Base-by-base conservation (phyloP, 495 filamentous ascomycete genomes). In the Trichoderma parareesei region DNA sequence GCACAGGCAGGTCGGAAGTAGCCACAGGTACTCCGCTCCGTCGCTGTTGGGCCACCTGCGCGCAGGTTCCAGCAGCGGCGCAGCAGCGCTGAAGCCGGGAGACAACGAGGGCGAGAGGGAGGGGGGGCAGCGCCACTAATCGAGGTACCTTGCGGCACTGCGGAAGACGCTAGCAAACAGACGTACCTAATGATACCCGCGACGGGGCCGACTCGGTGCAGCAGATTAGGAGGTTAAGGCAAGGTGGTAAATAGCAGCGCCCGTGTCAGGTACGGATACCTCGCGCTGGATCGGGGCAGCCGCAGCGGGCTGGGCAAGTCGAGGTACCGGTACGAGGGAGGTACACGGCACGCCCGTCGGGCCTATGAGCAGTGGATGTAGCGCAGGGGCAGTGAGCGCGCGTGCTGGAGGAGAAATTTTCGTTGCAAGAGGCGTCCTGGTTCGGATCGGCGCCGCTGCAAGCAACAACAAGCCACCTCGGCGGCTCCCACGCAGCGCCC, bases 381-480 rank as follows among this genome's bases (percentile, higher is more conserved):
- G 53, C 53, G 53, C 53, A 57, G 53, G 53, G 53, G 53, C 53
- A 57, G 53, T 37, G 53, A 57, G 53, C 20, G 53, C 48, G 48
- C 53, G 53, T 57, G 53, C 53, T 57, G 53, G 53, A 57, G 27
- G 53, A 57, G 53, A 57, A 57, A 57, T 57, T 57, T 57, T 57
- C 53, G 53, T 35, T 38, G 20, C 53, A 57, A 10, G 18, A 10
- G 53, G 27, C 27, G 27, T 27, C 27, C 27, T 27, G 27, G 27
- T 27, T 33, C 53, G 53, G 53, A 57, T 57, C 53, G 53, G 53
- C 53, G 53, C 53, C 37, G 27, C 35, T 57, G 27, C 53, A 57
- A 27, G 53, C 37, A 57, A 57, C 53, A 57, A 38, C 18, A 16
- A 37, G 53, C 20, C 53, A 57, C 53, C 53, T 57, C 53, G 18